Conservation (phyloP, 108 stramenopile species). For the Asterionellopsis glacialis region DNA sequence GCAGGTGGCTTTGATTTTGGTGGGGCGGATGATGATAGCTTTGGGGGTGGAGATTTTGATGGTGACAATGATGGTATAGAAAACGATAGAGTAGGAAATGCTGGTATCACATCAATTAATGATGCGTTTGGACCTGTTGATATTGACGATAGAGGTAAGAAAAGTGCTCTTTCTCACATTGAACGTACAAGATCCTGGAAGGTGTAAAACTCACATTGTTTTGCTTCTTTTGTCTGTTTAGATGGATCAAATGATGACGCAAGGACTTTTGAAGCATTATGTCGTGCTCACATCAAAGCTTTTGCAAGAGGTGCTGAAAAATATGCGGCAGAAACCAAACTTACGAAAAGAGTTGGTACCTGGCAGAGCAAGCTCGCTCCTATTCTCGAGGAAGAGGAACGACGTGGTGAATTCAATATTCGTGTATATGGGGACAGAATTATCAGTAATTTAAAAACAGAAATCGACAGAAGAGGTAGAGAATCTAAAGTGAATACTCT, state of each 20-base stretch:
- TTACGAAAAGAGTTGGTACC: conserved; percentile 77
- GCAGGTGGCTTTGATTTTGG: conserved; percentile 15
- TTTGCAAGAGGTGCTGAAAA: conserved; percentile 89
- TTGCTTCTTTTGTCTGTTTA: neutral
- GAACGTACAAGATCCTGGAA: too few species aligned
- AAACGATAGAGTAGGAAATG: conserved; percentile 20
- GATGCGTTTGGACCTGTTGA: conserved; percentile 23
- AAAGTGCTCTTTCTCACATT: neutral
- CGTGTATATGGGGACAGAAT: conserved; percentile 72
- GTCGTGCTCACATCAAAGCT: conserved; percentile 80
- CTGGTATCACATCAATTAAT: conserved; percentile 37
- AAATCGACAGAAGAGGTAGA: conserved; percentile 10
- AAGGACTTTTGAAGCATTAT: conserved; percentile 90
- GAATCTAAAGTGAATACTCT: conserved; percentile 17
- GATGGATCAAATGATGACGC: conserved; percentile 17
- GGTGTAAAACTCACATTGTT: neutral
- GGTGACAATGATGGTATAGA: conserved; percentile 20
- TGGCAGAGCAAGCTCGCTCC: conserved; percentile 90
- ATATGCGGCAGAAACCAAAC: conserved; percentile 85
- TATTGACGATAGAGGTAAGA: neutral
- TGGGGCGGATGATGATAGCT: conserved; percentile 42
- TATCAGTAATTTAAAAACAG: conserved; percentile 33
- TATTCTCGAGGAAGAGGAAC: conserved; percentile 83
- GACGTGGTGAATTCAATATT: conserved; percentile 87
- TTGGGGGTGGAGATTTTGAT: conserved; percentile 45